phyloP scores from a whole-genome alignment of 495 filamentous ascomycete genomes.

The Penicillium manginii region DNA sequence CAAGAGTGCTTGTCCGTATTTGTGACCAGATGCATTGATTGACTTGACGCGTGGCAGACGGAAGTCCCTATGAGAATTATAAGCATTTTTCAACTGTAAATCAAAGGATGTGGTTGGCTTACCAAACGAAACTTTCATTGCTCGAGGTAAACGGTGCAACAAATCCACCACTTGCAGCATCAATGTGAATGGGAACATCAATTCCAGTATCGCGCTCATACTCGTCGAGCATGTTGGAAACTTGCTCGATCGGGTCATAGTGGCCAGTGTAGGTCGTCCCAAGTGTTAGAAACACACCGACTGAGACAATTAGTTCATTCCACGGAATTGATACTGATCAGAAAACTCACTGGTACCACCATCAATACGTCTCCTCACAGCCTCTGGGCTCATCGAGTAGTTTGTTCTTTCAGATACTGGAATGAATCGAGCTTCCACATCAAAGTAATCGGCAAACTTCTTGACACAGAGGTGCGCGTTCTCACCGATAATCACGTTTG shows the following conservation, averaged over 20 bases:
- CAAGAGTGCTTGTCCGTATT: background rate
- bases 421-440: too few species aligned
- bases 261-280: too few species aligned
- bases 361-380: too few species aligned
- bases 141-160: background rate
- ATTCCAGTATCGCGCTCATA: background rate
- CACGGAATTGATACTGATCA: too few species aligned
- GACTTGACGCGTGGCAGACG: background rate
- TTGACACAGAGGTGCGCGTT: too few species aligned
- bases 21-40: background rate
- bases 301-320: too few species aligned
- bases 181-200: background rate
- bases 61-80: background rate
- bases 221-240: background rate
- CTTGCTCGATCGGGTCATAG: background rate
- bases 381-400: too few species aligned
- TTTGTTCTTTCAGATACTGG: too few species aligned
- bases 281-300: too few species aligned
- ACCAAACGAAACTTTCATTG: background rate
- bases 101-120: background rate
- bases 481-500: too few species aligned
- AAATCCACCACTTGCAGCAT: background rate
- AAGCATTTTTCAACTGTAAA: background rate
- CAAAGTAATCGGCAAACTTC: too few species aligned
- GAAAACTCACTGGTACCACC: too few species aligned